Evolutionary conservation across 495 filamentous ascomycete species (phyloP).

Genomic region (Neurospora cerealis): DNA sequence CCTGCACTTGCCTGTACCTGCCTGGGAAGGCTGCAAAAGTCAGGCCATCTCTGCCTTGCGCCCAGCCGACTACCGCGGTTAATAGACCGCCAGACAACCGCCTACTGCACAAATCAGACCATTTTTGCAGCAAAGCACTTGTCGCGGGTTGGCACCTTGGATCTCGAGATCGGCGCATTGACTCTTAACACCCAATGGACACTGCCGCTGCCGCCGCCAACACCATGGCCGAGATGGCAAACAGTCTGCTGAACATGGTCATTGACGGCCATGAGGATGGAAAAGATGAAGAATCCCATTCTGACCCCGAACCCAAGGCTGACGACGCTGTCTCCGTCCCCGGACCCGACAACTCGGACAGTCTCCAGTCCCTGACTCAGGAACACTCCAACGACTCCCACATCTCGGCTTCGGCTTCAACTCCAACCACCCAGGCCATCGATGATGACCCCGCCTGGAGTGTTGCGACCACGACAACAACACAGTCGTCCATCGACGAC

Average conservation of each 20-base stretch:
- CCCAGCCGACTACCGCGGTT: not conserved
- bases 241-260: not conserved
- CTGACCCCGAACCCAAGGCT: not conserved
- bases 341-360: not conserved
- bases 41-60: no score
- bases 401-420: not conserved
- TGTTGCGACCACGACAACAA: not conserved
- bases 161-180: not conserved
- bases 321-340: not conserved
- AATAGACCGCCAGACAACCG: not conserved
- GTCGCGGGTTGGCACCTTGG: not conserved
- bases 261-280: not conserved
- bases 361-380: not conserved
- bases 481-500: not conserved
- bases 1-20: not conserved
- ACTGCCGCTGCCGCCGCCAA: not conserved
- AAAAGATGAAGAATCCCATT: not conserved
- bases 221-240: not conserved
- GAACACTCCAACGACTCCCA: not conserved
- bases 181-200: no score
- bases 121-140: not conserved
- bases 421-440: not conserved
- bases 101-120: not conserved
- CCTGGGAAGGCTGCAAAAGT: no score
- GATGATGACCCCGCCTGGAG: not conserved